Evolutionary conservation across 2,329 filamentous ascomycete genomes (phyloP).

Genomic region (Drechslera avenae): DNA sequence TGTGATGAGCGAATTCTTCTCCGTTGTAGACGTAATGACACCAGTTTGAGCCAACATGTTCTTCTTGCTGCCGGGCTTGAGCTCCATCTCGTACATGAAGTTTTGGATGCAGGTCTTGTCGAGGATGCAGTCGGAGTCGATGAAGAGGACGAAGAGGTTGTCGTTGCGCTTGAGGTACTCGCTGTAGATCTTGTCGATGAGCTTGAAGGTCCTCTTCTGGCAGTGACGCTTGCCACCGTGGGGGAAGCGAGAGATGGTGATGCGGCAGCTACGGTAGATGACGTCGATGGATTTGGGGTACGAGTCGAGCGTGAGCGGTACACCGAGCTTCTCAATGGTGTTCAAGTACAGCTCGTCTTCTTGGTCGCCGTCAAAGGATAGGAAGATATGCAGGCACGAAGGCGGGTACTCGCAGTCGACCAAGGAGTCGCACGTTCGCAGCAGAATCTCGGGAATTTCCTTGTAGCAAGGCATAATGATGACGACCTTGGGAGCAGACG

Average conservation of each 20-base stretch:
- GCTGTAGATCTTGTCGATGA: slow-evolving; percentile 91
- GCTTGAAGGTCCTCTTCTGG: slow-evolving; percentile 89
- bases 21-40: slow-evolving; percentile 92
- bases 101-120: slow-evolving; percentile 93
- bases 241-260: slow-evolving; percentile 89
- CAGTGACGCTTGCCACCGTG: slow-evolving; percentile 94
- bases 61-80: slow-evolving; percentile 87
- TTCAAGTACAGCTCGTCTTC: slow-evolving; percentile 88
- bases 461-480: slow-evolving; percentile 98
- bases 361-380: slow-evolving; percentile 91
- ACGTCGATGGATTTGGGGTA: slow-evolving; percentile 93
- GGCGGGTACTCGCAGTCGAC: slow-evolving; percentile 93
- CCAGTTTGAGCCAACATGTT: slow-evolving; percentile 98
- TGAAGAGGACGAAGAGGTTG: slow-evolving; percentile 93
- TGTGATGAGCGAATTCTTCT: slow-evolving; percentile 86
- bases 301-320: slow-evolving; percentile 73
- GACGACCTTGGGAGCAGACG: slow-evolving; percentile 88
- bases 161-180: slow-evolving; percentile 87
- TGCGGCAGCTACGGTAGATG: slow-evolving; percentile 76
- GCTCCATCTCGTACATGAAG: slow-evolving; percentile 98
- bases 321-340: slow-evolving; percentile 82
- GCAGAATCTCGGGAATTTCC: slow-evolving; percentile 80
- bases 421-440: slow-evolving; percentile 87
- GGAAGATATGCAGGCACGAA: slow-evolving; percentile 89
- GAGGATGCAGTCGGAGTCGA: slow-evolving; percentile 95